Conservation (phyloP, 2,329 filamentous ascomycete species). For the Calonectria pauciramosa region DNA sequence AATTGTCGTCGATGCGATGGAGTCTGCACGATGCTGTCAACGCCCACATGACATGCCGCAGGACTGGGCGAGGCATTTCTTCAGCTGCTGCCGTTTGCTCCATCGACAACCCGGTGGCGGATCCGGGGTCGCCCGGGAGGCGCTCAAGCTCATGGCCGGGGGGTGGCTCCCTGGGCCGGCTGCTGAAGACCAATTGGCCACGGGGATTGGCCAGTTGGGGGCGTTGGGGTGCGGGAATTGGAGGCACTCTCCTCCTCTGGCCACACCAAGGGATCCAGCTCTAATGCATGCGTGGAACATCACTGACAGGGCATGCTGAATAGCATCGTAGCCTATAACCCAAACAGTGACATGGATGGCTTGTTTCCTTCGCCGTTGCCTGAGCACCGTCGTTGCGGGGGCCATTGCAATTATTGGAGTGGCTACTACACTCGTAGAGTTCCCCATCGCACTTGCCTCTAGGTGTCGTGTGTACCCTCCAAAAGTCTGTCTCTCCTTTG, state of each 20-base stretch:
- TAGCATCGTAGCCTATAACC: slow-evolving; percentile 11
- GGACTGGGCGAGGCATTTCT: slow-evolving; percentile 48
- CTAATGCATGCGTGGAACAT: slow-evolving; percentile 21
- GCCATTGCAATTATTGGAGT: background rate
- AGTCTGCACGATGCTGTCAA: slow-evolving; percentile 24
- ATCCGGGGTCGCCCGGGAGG: slow-evolving; percentile 49
- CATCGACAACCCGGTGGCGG: slow-evolving; percentile 43
- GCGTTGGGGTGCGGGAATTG: slow-evolving; percentile 40
- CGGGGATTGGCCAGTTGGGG: slow-evolving; percentile 32
- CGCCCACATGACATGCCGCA: slow-evolving; percentile 30
- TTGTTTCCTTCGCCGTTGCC: slow-evolving; percentile 13
- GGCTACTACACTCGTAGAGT: background rate
- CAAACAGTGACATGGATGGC: slow-evolving; percentile 12
- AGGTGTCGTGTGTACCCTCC: background rate
- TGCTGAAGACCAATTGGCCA: slow-evolving; percentile 33
- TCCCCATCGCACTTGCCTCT: background rate
- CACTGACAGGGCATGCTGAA: slow-evolving; percentile 14
- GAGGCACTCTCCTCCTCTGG: slow-evolving; percentile 20
- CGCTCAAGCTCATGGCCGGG: slow-evolving; percentile 37
- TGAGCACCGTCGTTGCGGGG: background rate
- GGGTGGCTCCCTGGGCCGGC: slow-evolving; percentile 17
- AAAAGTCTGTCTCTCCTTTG: slow-evolving; percentile 1
- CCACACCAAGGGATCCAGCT: background rate
- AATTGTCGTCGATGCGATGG: slow-evolving; percentile 5
- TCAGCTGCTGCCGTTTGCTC: slow-evolving; percentile 41